Evolutionary conservation across 805 yeast genomes (phyloP).

Genomic region (Pichia manshurica): DNA sequence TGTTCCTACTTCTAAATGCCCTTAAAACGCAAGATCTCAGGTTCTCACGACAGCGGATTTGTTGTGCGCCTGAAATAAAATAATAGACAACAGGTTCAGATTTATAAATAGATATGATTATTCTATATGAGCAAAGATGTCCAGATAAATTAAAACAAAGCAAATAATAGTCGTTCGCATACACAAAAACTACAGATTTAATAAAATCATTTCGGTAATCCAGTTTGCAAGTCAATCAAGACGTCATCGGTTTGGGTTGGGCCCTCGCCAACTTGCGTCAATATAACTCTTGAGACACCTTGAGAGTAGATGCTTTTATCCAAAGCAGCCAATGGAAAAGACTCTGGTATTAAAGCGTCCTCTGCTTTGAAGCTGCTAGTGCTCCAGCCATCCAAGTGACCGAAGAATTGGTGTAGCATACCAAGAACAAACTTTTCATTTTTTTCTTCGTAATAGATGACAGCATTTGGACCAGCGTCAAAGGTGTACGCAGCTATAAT

Average conservation of each 20-base stretch:
- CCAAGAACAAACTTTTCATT: constrained; percentile 73
- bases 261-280: constrained; percentile 84
- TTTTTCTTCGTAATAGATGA: constrained; percentile 75
- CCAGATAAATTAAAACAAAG: not conserved
- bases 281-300: constrained; percentile 79
- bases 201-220: constrained; percentile 45
- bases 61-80: not conserved
- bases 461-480: constrained; percentile 99
- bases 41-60: not conserved
- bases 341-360: constrained; percentile 16
- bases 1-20: too few relatives aligned
- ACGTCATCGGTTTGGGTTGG: constrained; percentile 58
- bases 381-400: constrained; percentile 64
- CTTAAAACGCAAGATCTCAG: too few relatives aligned
- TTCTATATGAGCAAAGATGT: too few relatives aligned
- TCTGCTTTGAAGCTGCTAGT: constrained; percentile 26
- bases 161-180: not conserved
- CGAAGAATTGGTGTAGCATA: constrained; percentile 56
- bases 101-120: too few relatives aligned
- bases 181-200: not conserved
- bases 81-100: too few relatives aligned
- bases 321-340: constrained; percentile 22
- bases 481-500: constrained; percentile 92
- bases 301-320: constrained; percentile 31
- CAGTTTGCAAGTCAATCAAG: constrained; percentile 51